Evolutionary conservation across 345 rosid species (phyloP).

Genomic region (Syzygium oleosum): DNA sequence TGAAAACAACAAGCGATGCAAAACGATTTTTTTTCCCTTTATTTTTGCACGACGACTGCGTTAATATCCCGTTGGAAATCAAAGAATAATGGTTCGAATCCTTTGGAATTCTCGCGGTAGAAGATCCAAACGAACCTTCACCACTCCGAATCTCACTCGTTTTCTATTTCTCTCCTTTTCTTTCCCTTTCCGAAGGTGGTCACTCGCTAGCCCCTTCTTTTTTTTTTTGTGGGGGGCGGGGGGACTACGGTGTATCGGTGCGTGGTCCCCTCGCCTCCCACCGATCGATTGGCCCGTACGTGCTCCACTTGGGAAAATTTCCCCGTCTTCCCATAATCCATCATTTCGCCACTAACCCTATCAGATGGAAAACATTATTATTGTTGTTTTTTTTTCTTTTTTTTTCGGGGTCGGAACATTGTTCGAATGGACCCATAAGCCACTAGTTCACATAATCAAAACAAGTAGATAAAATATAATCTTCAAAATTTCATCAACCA

Average conservation of each 20-base stretch:
- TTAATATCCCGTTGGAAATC: neutral
- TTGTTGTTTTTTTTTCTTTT: too few species aligned
- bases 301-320: neutral
- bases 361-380: too few species aligned
- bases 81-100: neutral
- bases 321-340: neutral
- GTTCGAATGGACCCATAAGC: neutral
- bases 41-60: accelerated
- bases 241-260: neutral
- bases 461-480: neutral
- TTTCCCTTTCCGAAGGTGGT: neutral
- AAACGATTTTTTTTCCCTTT: accelerated
- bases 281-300: too few species aligned
- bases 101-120: neutral
- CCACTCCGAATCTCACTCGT: neutral
- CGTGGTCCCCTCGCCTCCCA: neutral
- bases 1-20: neutral
- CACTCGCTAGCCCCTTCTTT: neutral
- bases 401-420: neutral
- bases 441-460: neutral
- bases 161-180: neutral
- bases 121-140: neutral
- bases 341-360: neutral
- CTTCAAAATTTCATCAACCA: neutral
- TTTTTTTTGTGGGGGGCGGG: neutral